These are phyloP conservation scores for Yamadazyma conglobata DNA, from an alignment of 1,139 yeast genomes.

Conservation along the genomic window DNA sequence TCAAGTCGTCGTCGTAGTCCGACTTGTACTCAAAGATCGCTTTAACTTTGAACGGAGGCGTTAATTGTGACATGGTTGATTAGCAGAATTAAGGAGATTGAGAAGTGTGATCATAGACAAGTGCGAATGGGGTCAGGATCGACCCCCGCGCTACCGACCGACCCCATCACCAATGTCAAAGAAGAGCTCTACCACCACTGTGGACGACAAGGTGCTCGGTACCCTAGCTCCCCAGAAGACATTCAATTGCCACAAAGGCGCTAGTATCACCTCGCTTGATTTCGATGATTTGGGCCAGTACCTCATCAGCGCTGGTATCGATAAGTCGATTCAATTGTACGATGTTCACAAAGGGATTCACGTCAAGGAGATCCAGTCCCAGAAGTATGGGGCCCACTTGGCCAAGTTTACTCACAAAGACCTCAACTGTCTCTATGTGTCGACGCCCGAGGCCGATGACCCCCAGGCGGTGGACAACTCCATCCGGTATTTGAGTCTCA, in stretches of 20 bases:
- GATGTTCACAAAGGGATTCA: slow-evolving; percentile 72
- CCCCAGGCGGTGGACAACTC: slow-evolving; percentile 56
- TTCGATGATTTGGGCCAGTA: slow-evolving; percentile 85
- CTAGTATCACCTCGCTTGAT: slow-evolving; percentile 73
- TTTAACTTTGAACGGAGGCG: slow-evolving; percentile 71
- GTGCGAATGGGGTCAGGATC: not conserved
- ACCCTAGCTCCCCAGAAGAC: slow-evolving; percentile 56
- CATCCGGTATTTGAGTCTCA: slow-evolving; percentile 69
- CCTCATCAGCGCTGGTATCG: slow-evolving; percentile 73
- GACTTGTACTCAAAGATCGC: slow-evolving; percentile 73
- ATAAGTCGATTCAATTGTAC: slow-evolving; percentile 80
- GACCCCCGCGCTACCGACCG: not conserved
- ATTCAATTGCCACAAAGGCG: slow-evolving; percentile 54
- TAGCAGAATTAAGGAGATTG: no score
- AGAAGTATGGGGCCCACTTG: slow-evolving; percentile 87
- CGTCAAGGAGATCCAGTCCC: slow-evolving; percentile 66
- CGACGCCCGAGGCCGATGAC: slow-evolving; percentile 48
- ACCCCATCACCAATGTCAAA: slow-evolving; percentile 7
- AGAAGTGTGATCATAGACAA: no score
- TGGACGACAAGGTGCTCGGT: slow-evolving; percentile 42
- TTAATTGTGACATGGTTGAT: no score
- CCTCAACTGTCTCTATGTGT: slow-evolving; percentile 74
- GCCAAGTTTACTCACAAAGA: slow-evolving; percentile 82
- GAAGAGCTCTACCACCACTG: slow-evolving; percentile 20
- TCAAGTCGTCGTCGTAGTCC: slow-evolving; percentile 80